Evolutionary conservation across 108 stramenopile species (phyloP).

Genomic region (Fragilariopsis cylindrus): DNA sequence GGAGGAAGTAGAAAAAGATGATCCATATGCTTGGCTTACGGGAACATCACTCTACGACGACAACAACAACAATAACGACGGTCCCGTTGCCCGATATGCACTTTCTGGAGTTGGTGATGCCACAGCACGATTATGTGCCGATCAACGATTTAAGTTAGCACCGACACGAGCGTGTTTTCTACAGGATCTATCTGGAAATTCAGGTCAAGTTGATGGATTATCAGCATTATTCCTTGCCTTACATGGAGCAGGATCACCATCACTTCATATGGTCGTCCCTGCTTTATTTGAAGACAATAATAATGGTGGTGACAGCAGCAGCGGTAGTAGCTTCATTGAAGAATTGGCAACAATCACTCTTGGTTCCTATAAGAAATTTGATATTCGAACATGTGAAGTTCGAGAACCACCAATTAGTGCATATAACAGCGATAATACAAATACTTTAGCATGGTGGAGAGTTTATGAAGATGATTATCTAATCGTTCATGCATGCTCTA

Average conservation of each 20-base stretch:
- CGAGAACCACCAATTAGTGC: slow-evolving; percentile 13
- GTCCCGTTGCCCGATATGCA: slow-evolving; percentile 60
- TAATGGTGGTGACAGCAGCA: neutral
- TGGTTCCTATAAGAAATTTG: slow-evolving; percentile 26
- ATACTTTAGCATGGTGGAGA: slow-evolving; percentile 53
- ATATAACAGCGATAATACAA: slow-evolving; percentile 4
- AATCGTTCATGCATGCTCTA: slow-evolving; percentile 36
- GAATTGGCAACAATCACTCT: slow-evolving; percentile 22
- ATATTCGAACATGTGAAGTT: slow-evolving; percentile 46
- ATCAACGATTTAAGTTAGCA: slow-evolving; percentile 67
- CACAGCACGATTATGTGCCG: slow-evolving; percentile 59
- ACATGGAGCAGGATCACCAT: slow-evolving; percentile 46
- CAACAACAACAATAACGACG: neutral
- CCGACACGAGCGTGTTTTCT: slow-evolving; percentile 43
- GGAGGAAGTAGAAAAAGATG: neutral
- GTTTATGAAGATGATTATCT: slow-evolving; percentile 67
- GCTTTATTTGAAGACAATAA: neutral
- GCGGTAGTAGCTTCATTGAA: slow-evolving; percentile 13
- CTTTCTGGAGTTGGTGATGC: slow-evolving; percentile 62
- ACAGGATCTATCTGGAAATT: neutral
- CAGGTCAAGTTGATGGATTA: slow-evolving; percentile 44
- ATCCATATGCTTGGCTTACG: slow-evolving; percentile 7
- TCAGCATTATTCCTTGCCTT: slow-evolving; percentile 57
- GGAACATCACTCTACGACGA: slow-evolving; percentile 11
- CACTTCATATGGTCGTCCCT: slow-evolving; percentile 34